Conservation (phyloP, 306 rosid genomes). For the Gastrolobium bilobum region DNA sequence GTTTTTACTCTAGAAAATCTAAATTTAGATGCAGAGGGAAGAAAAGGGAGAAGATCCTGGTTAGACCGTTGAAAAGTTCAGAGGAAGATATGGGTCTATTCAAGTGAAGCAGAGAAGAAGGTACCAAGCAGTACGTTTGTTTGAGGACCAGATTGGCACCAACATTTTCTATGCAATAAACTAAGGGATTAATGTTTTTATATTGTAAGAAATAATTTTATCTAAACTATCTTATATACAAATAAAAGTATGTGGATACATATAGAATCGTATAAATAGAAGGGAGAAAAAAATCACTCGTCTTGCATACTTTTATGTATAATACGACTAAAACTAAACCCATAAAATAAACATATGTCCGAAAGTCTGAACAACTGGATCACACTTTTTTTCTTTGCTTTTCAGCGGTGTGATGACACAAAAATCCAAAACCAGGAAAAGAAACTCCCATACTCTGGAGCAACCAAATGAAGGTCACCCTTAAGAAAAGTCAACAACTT, state of each 20-base stretch:
- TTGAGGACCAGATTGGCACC: not conserved
- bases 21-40: not conserved
- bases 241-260: no score
- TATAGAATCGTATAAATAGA: no score
- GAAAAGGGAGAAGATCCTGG: not conserved
- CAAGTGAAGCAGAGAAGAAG: not conserved
- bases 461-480: not conserved
- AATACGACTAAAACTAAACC: no score
- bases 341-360: slow-evolving; percentile 6
- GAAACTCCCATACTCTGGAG: not conserved
- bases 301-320: no score
- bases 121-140: not conserved
- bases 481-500: slow-evolving; percentile 9
- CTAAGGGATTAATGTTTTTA: no score
- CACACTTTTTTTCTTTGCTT: not conserved
- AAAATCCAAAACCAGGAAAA: slow-evolving; percentile 7
- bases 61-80: slow-evolving; percentile 34
- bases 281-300: no score
- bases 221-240: no score
- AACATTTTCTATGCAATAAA: not conserved
- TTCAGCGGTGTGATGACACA: not conserved
- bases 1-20: not conserved
- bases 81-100: slow-evolving; percentile 8
- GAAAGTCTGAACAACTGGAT: not conserved
- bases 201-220: no score